Base-by-base conservation (phyloP, 164 flowering plant species). In the Kalanchoe fedtschenkoi region DNA sequence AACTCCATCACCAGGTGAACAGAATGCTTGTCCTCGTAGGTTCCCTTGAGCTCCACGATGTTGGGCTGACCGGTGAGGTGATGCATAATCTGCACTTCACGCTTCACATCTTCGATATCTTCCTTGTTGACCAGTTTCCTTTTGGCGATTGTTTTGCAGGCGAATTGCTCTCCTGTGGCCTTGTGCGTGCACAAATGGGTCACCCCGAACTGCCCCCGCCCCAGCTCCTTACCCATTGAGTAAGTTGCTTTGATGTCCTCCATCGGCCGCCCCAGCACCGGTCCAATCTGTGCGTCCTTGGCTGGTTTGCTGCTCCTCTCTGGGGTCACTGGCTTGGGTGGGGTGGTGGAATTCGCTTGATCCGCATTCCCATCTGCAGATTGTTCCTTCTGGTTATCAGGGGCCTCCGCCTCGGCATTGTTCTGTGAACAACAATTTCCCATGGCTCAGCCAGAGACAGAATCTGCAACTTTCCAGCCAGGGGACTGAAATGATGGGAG, bases 1-100 rank as follows among this genome's bases (percentile, higher is more conserved):
- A 87, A 64, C 74, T 87, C 93, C 95, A 88, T 85, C 4, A 85
- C 88, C 77, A 88, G 56, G 72, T 86, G 83, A 16, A 88, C 95
- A 5, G 81, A 78, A 13, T 75, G 83, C 73, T 78, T 79, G 61
- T 85, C 95, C 74, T 85, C 95, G 43, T 73, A 88, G 6, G 88
- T 85, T 2, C 95, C 95, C 62, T 81, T 85, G 58, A 88, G 80
- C 60, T 82, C 87, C 17, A 88, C 95, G 37, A 88, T 84, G 39
- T 82, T 85, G 0, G 78, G 79, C 64, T 83, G 91, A 0, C 96
- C 96, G 4, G 86, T 76, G 63, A 88, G 55, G 42, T 88, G 91
- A 59, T 83, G 81, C 89, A 88, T 84, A 41, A 88, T 86, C 71
- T 84, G 89, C 19, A 86, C 87, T 64, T 88, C 96, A 63, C 91